These are phyloP conservation scores for Scenedesmus sp. DNA, from an alignment of 163 green algal genomes.

Conservation along the genomic window DNA sequence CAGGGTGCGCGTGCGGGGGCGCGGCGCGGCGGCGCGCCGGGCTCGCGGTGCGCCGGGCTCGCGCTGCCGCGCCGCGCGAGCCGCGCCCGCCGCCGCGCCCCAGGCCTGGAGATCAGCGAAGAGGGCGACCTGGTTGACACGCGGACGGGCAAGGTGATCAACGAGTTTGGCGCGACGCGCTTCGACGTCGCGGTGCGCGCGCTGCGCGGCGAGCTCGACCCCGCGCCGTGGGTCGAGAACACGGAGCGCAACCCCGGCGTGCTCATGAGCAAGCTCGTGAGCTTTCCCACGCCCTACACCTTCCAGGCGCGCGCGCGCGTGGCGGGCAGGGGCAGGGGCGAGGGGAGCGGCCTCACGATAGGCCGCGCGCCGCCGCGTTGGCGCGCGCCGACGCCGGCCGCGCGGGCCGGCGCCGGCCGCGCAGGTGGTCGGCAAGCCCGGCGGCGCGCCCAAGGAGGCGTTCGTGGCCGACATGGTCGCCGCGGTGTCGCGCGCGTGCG, in stretches of 20 bases:
- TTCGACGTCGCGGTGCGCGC: constrained; percentile 73
- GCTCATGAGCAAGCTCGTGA: constrained; percentile 59
- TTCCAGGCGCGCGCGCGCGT: constrained; percentile 66
- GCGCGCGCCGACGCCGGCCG: too few species aligned
- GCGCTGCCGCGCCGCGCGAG: neutral
- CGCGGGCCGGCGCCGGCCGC: too few species aligned
- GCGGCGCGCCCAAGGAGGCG: constrained; percentile 16
- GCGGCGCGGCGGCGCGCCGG: neutral
- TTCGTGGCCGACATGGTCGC: constrained; percentile 58
- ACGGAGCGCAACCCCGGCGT: constrained; percentile 60
- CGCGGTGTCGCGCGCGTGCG: constrained; percentile 1
- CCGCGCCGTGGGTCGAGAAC: constrained; percentile 52
- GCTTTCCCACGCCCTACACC: constrained; percentile 60
- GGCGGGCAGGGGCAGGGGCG: too few species aligned
- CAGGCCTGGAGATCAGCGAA: constrained; percentile 61
- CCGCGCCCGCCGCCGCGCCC: neutral
- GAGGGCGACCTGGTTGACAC: constrained; percentile 59
- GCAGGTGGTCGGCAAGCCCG: constrained; percentile 26
- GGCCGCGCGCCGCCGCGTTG: too few species aligned
- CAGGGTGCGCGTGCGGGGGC: constrained; percentile 16
- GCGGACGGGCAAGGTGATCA: constrained; percentile 71
- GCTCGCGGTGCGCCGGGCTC: neutral
- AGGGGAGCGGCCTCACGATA: too few species aligned
- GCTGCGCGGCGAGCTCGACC: constrained; percentile 67
- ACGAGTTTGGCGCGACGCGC: constrained; percentile 70